Base-by-base conservation (phyloP, 192 early-diverging fungal species). In the Entomortierella lignicola region DNA sequence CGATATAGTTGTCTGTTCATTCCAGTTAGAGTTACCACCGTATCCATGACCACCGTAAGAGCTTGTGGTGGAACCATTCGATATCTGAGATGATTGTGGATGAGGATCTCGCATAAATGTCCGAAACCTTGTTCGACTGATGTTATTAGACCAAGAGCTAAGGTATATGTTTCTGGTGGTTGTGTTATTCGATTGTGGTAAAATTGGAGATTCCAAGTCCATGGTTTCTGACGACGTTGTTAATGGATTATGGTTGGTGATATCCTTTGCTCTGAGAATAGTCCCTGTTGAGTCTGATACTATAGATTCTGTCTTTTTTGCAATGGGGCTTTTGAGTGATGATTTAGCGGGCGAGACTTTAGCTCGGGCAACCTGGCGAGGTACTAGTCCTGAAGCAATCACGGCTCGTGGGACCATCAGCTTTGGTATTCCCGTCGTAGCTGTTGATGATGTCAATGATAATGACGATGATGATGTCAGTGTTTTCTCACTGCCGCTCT, bases 311-410 rank as follows among this genome's bases (percentile, higher is more conserved):
- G 52, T 2, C 4, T 0, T 31, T 21, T 6, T 4, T 13, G 31
- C 42, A 15, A 2, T 47, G 44, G 15, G 12, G 2, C 8, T 54
- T 3, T 25, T 54, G 23, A 18, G 3, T 13, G 52, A 6, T 26
- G 23, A 4, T 15, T 10, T 54, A 7, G 52, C n/a, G 8, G 25
- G 31, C 0, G 41, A 34, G 13, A 30, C 13, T 21, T 42, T 29
- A 2, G 64, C 29, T 3, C 42, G 55, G 37, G 57, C 48, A 17
- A 69, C 57, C 12, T 69, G 66, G 23, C 66, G 66, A 20, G 66
- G 66, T n/a, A 69, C 44, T 2, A 69, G 57, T 29, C 66, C 50
- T 29, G 58, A 60, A 17, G 66, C 47, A 27, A 69, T 31, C 0
- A 31, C 25, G 17, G 27, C 29, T 27, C 57, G 44, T 32, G 66